Evolutionary conservation across 129 eudicot species (phyloP).

Genomic region (Cynara cardunculus): DNA sequence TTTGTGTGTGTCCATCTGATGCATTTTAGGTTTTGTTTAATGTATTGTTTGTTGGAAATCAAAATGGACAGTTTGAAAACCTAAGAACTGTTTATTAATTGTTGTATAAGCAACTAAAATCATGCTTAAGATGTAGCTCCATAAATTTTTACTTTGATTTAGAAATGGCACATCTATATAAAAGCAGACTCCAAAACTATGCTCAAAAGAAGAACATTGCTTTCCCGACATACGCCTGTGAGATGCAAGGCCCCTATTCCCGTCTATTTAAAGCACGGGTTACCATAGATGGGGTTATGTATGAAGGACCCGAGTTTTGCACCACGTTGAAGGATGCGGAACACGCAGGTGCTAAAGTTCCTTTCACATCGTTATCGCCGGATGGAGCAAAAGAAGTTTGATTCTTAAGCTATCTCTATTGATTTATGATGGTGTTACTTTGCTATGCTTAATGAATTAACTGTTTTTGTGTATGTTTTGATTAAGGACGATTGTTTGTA

Average conservation of each 20-base stretch:
- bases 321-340: conserved; percentile 70
- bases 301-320: conserved; percentile 37
- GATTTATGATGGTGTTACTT: not conserved
- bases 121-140: too few species aligned
- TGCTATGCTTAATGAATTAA: not conserved
- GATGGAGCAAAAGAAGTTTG: conserved; percentile 60
- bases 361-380: conserved; percentile 42
- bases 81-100: too few species aligned
- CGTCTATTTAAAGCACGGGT: conserved; percentile 62
- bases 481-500: conserved; percentile 54
- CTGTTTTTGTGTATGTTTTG: not conserved
- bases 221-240: conserved; percentile 52
- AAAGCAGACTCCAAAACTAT: conserved; percentile 56
- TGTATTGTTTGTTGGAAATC: too few species aligned
- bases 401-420: not conserved
- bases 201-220: conserved; percentile 56
- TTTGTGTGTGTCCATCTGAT: too few species aligned
- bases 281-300: conserved; percentile 45
- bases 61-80: too few species aligned
- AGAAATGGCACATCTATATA: conserved; percentile 52
- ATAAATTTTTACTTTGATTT: conserved; percentile 4
- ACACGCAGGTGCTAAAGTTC: conserved; percentile 73
- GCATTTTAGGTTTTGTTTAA: too few species aligned
- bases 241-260: conserved; percentile 62
- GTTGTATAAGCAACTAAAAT: too few species aligned